These are phyloP conservation scores for Thuja plicata DNA, from an alignment of 83 land plant genomes.

Conservation along the genomic window DNA sequence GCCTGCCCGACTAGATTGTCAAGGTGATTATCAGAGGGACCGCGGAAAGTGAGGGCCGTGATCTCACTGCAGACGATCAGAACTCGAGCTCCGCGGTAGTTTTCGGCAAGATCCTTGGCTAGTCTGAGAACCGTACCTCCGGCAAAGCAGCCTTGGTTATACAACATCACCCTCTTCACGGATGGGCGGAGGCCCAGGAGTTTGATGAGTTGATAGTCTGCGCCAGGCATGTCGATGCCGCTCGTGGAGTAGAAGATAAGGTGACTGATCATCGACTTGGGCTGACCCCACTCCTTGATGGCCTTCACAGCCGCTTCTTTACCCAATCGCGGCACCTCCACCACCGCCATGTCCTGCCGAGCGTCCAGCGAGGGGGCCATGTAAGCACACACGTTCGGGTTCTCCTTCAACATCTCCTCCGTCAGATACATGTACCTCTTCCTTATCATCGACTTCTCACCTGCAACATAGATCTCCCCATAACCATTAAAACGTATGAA, in stretches of 20 bases:
- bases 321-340: slow-evolving; percentile 53
- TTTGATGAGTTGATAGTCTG: slow-evolving; percentile 59
- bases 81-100: slow-evolving; percentile 66
- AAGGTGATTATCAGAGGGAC: slow-evolving; percentile 58
- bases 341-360: slow-evolving; percentile 66
- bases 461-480: slow-evolving; percentile 12
- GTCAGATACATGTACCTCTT: slow-evolving; percentile 42
- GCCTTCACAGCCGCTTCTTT: slow-evolving; percentile 65
- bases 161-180: slow-evolving; percentile 58
- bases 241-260: slow-evolving; percentile 56
- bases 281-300: slow-evolving; percentile 69
- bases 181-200: slow-evolving; percentile 56
- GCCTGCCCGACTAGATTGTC: slow-evolving; percentile 62
- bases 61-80: slow-evolving; percentile 65
- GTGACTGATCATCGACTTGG: slow-evolving; percentile 60
- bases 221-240: slow-evolving; percentile 75
- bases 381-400: slow-evolving; percentile 47
- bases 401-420: slow-evolving; percentile 40
- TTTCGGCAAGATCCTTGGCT: slow-evolving; percentile 69
- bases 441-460: slow-evolving; percentile 39
- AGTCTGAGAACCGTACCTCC: slow-evolving; percentile 61
- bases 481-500: not conserved
- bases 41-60: slow-evolving; percentile 66
- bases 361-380: slow-evolving; percentile 56
- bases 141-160: slow-evolving; percentile 69